phyloP scores from a whole-genome alignment of 305 asterid species.

The Solanum hybrid region DNA sequence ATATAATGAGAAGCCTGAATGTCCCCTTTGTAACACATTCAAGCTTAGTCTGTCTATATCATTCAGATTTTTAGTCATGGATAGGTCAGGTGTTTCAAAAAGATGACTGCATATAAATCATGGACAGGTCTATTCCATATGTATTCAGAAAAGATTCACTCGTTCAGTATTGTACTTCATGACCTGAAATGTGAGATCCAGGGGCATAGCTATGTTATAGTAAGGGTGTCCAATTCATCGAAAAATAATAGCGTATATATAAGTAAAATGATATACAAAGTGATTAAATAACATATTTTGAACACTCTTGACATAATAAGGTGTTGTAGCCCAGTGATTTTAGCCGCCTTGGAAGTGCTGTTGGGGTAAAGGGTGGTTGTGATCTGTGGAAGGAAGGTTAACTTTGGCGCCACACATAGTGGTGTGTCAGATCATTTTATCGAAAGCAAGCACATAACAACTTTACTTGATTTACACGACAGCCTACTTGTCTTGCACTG shows the following conservation, averaged over 20 bases:
- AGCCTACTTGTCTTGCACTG: neutral
- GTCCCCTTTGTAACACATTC: slow-evolving; percentile 91
- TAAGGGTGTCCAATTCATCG: neutral
- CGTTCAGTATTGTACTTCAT: neutral
- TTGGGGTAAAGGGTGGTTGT: neutral
- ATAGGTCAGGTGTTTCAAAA: neutral
- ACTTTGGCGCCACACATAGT: neutral
- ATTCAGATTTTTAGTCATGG: slow-evolving; percentile 63
- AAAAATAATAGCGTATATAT: too few species aligned
- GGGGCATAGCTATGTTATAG: neutral
- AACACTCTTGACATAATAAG: neutral
- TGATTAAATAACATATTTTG: too few species aligned
- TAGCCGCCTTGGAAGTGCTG: neutral
- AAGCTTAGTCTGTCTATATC: slow-evolving; percentile 73
- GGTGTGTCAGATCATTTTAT: neutral
- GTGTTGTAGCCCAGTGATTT: neutral
- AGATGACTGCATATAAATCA: neutral
- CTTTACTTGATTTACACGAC: neutral
- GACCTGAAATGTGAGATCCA: neutral
- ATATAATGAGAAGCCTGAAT: slow-evolving; percentile 77
- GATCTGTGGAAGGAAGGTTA: neutral
- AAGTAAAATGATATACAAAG: neutral
- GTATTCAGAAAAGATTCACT: neutral
- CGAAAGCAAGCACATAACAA: neutral
- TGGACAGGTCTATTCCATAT: neutral